Evolutionary conservation across 768 basidiomycete species (phyloP).

Genomic region (Leccinellum rugosiceps): DNA sequence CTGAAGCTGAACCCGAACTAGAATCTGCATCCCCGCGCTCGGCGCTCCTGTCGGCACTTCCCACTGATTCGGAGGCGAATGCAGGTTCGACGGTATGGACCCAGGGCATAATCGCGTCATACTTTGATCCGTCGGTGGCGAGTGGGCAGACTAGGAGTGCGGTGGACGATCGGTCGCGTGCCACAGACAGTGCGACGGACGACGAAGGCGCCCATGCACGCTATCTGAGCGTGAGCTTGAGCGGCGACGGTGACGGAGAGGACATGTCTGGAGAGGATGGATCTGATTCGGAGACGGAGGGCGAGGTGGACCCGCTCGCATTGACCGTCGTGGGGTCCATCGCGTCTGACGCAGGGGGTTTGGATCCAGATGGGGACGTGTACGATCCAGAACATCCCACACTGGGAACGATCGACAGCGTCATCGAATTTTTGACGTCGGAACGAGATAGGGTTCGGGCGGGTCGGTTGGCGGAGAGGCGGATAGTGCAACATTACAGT

Average conservation of each 20-base stretch:
- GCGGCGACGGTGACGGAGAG: conserved; percentile 3
- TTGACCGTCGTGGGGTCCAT: conserved; percentile 28
- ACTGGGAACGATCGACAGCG: conserved; percentile 69
- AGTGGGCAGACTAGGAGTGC: conserved; percentile 25
- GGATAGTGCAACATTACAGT: conserved; percentile 27
- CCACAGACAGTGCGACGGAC: conserved; percentile 18
- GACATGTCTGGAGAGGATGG: conserved; percentile 10
- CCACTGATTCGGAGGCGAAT: conserved; percentile 38
- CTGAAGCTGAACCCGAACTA: conserved; percentile 15
- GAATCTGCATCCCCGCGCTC: conserved; percentile 30
- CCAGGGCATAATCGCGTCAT: conserved; percentile 54
- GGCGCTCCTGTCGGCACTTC: conserved; percentile 19
- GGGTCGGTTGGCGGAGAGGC: conserved; percentile 28
- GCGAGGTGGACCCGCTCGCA: conserved; percentile 27
- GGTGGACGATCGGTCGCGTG: conserved; percentile 26
- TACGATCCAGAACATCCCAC: conserved; percentile 51
- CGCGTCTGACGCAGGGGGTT: conserved; percentile 19
- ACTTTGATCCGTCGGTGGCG: conserved; percentile 41
- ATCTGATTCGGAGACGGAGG: conserved; percentile 39
- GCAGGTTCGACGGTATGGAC: conserved; percentile 65
- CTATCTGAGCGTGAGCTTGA: neutral
- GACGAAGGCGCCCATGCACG: conserved; percentile 6
- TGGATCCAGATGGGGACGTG: conserved; percentile 23
- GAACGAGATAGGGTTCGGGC: conserved; percentile 62
- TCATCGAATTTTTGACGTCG: conserved; percentile 69